Base-by-base conservation (phyloP, 2,329 filamentous ascomycete genomes). In the Sporothrix luriei region DNA sequence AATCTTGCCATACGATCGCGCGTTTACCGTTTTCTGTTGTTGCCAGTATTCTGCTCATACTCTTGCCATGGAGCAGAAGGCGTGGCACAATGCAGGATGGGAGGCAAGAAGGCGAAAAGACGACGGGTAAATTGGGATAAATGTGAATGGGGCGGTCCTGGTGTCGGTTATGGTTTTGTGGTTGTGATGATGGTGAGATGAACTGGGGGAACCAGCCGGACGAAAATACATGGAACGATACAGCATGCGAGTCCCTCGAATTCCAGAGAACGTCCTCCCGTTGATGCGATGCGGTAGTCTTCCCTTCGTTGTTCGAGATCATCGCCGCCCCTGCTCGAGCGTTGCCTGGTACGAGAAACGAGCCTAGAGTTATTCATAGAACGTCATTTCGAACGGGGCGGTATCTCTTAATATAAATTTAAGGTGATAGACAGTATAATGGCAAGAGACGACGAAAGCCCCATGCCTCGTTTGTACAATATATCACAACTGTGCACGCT, bases 41-140 rank as follows among this genome's bases (percentile, higher is more conserved):
- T 33, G 33, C 33, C 33, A 6, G 6, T 33, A 9, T 33, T 33
- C 33, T 33, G 33, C 9, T 9, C 33, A 33, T 33, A 33, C 33
- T 33, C 9, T 33, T 33, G 33, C 33, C 33, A 33, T 33, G 33
- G 40, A 16, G 10, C 10, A 33, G 2, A 46, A 46, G 1, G 40
- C 2, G 13, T 46, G 11, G 14, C 40, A 16, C 40, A 46, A 1
- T 14, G 40, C 11, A 14, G 40, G 40, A 46, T 13, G 11, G 16
- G 43, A 33, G 51, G 51, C 51, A 24, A 54, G 24, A 6, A 5
- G 16, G 33, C 19, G 29, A 40, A 29, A 19, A 33, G 33, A 19
- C 24, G 55, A 40, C 29, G 55, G 55, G 10, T 59, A 59, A 59
- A 59, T 40, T 59, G 33, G 55, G 55, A 59, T 59, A 59, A 59